phyloP scores from a whole-genome alignment of 1,284 basidiomycete genomes.

The Xerocomus minutiporus region DNA sequence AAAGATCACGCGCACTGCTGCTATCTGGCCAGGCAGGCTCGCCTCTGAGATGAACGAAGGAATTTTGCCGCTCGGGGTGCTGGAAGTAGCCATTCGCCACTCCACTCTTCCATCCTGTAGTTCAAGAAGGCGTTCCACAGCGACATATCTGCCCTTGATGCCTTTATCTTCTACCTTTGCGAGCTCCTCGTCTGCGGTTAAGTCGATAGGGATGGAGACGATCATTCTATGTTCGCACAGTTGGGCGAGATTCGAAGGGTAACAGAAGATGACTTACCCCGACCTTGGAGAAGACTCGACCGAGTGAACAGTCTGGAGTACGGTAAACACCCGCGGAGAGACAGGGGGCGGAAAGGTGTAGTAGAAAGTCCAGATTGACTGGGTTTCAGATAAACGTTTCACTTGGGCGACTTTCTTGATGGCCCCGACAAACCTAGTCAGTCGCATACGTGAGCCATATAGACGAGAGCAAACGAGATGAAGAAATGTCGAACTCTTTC shows the following conservation, averaged over 20 bases:
- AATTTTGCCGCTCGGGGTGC: constrained; percentile 63
- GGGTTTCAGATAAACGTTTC: constrained; percentile 57
- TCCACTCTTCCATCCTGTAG: constrained; percentile 61
- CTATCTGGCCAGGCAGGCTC: constrained; percentile 56
- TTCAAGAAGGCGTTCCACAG: constrained; percentile 63
- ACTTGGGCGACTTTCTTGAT: constrained; percentile 61
- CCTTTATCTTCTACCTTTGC: constrained; percentile 60
- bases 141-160: constrained; percentile 65
- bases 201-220: constrained; percentile 69
- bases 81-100: constrained; percentile 79
- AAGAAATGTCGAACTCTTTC: constrained; percentile 43
- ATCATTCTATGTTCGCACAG: constrained; percentile 44
- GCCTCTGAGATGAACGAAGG: constrained; percentile 59
- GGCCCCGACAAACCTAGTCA: constrained; percentile 55
- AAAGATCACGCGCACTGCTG: constrained; percentile 42
- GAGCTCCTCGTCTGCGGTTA: constrained; percentile 53
- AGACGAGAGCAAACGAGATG: background rate
- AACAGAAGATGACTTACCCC: constrained; percentile 41
- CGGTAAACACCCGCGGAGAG: constrained; percentile 71
- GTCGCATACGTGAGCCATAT: constrained; percentile 1
- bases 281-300: constrained; percentile 45
- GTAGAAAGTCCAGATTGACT: constrained; percentile 66
- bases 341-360: constrained; percentile 69
- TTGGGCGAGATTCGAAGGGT: background rate
- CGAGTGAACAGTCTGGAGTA: constrained; percentile 58